phyloP scores from a whole-genome alignment of 2,329 filamentous ascomycete species.

The Verruconis gallopava region DNA sequence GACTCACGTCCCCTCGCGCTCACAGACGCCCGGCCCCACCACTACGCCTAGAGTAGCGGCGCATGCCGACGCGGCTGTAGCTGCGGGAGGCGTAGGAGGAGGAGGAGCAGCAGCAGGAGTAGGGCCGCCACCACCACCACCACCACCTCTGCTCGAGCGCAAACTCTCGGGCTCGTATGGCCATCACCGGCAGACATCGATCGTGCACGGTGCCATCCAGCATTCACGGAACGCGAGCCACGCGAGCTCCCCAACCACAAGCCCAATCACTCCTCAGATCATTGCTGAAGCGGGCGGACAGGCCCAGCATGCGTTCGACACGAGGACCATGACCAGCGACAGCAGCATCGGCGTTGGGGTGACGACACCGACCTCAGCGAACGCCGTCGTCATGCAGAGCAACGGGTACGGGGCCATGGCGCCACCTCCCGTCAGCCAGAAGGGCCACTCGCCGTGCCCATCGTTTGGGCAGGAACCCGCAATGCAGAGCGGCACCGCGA shows the following conservation, averaged over 20 bases:
- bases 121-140: not conserved
- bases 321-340: slow-evolving; percentile 25
- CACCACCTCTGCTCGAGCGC: slow-evolving; percentile 30
- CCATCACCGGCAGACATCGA: slow-evolving; percentile 91
- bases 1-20: not conserved
- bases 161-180: slow-evolving; percentile 51
- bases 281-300: slow-evolving; percentile 41
- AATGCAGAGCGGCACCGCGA: not conserved
- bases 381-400: not conserved
- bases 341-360: no score
- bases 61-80: no score
- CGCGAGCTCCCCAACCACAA: slow-evolving; percentile 59
- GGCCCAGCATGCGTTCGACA: slow-evolving; percentile 21
- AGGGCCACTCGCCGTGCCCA: slow-evolving; percentile 8
- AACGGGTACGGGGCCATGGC: not conserved
- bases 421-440: not conserved
- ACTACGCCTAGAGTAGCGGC: no score
- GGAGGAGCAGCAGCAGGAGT: no score
- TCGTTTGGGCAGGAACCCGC: slow-evolving; percentile 5
- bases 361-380: not conserved
- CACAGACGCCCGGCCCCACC: slow-evolving; percentile 13
- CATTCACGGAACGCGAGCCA: slow-evolving; percentile 83
- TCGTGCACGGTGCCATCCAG: slow-evolving; percentile 80
- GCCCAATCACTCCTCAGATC: slow-evolving; percentile 77
- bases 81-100: no score